Base-by-base conservation (phyloP, 2,329 filamentous ascomycete genomes). In the Xylariaceae sp. region DNA sequence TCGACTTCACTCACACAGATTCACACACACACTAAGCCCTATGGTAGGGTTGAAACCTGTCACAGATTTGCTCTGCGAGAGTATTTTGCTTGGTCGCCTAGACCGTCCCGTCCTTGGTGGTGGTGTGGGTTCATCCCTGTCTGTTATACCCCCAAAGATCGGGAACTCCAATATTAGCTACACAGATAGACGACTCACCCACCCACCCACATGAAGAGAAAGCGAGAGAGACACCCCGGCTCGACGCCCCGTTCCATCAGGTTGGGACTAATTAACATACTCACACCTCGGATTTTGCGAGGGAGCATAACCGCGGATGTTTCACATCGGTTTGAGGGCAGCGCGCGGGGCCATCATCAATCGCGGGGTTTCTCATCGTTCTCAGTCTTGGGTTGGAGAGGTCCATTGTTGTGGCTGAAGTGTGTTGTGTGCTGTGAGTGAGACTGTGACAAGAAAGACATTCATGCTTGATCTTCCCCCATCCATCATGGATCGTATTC, bases 11-110 rank as follows among this genome's bases (percentile, higher is more conserved):
- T 6, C 23, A 30, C 47, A 49, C 47, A 50, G 4, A 30, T 4
- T 6, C 23, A 30, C 47, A 49, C 47, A 50, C 41, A 23, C 23
- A 55, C 56, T 57, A 57, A 63, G 58, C 53, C 58, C 51, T 62
- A 62, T 58, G 53, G n/a, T 53, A 48, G 51, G 58, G 54, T 39
- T 55, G n/a, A 49, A 62, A 34, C 23, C 48, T n/a, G 45, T 45
- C 35, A 45, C 18, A 50, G 30, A 15, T 35, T 4, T 50, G 3
- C 45, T 5, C 53, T 39, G 39, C 23, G 44, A 44, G 30, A 41
- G 37, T 41, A 10, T 41, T 10, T 41, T 52, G 56, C 50, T 18
- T 54, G 51, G 37, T 41, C 50, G 44, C 17, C 35, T 41, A 23
- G 13, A n/a, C 10, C 13, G n/a, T 41, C 9, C 37, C 37, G 9